Conservation (phyloP, 257 asterid genomes). For the Ilex aquifolium region DNA sequence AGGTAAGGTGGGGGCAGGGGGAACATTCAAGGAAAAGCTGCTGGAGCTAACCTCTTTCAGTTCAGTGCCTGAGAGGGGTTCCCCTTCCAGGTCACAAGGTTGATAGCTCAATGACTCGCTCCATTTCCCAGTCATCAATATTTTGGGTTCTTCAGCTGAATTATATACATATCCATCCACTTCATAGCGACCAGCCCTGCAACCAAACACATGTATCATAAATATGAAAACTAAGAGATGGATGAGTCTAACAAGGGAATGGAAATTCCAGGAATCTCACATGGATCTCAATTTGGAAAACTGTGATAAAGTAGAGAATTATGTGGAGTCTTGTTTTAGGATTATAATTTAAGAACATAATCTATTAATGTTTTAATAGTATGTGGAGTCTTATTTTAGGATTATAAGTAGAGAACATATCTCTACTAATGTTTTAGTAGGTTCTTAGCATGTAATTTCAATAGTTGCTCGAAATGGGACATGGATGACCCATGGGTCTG, state of each 20-base stretch:
- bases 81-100: slow-evolving; percentile 95
- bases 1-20: slow-evolving; percentile 2
- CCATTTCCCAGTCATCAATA: slow-evolving; percentile 98
- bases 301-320: no score
- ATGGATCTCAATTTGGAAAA: no score
- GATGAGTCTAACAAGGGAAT: not conserved
- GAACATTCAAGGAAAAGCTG: not conserved
- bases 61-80: slow-evolving; percentile 85
- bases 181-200: slow-evolving; percentile 95
- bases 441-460: no score
- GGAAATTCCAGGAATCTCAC: no score
- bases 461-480: no score
- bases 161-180: slow-evolving; percentile 97
- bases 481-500: no score
- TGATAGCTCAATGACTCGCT: slow-evolving; percentile 82
- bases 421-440: no score
- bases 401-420: no score
- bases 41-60: slow-evolving; percentile 69
- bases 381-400: no score
- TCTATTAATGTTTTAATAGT: no score
- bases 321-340: no score
- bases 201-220: slow-evolving; percentile 2
- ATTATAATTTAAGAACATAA: no score
- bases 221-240: not conserved
- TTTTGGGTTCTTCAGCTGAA: slow-evolving; percentile 88